Base-by-base conservation (phyloP, 768 basidiomycete genomes). In the Crassisporium funariophilum region DNA sequence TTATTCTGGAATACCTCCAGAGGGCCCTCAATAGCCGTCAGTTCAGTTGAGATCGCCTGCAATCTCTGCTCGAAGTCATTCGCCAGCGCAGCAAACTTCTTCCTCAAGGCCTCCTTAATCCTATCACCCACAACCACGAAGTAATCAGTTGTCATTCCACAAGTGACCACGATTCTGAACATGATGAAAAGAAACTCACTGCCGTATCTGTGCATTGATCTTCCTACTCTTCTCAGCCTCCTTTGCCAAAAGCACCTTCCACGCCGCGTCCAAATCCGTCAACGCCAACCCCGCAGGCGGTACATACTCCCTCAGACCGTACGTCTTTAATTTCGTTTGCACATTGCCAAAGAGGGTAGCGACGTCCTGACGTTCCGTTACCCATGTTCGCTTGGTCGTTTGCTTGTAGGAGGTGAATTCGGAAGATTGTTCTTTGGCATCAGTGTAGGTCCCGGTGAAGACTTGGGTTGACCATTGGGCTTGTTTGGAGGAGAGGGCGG, bases 301-400 rank as follows among this genome's bases (percentile, higher is more conserved):
- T 17, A 85, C 75, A 65, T 95, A 98, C 58, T 90, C 83, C 48
- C 83, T 75, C 55, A 99, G 62, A 8, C 86, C 83, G 70, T 98
- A 98, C 17, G 95, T 98, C 65, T 78, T 81, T 46, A 98, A 71
- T 67, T 98, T 98, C 1, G 92, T 95, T 65, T 94, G 91, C 21
- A 99, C 85, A 59, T 97, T 95, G 3, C 89, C 86, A 53, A 98
- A 91, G 11, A 98, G 77, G 1, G 88, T 90, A 7, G 84, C 81
- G 8, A 97, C 71, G 48, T 95, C 94, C 61, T 92, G 88, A 60
- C 86, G 82, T 66, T 98, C 95, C 6, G 82, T 84, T 8, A 93
- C 90, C 91, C 93, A 97, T 2, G 73, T 73, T 2, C 92, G 81
- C 60, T 97, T 97, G 31, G 76, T 85, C 2, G 87, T 87, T 54